Percentiles rank a stretch among this genome's conserved stretches.
phyloP scores from a whole-genome alignment of 108 stramenopile species.

The Pseudonitzschia delicatissima region DNA sequence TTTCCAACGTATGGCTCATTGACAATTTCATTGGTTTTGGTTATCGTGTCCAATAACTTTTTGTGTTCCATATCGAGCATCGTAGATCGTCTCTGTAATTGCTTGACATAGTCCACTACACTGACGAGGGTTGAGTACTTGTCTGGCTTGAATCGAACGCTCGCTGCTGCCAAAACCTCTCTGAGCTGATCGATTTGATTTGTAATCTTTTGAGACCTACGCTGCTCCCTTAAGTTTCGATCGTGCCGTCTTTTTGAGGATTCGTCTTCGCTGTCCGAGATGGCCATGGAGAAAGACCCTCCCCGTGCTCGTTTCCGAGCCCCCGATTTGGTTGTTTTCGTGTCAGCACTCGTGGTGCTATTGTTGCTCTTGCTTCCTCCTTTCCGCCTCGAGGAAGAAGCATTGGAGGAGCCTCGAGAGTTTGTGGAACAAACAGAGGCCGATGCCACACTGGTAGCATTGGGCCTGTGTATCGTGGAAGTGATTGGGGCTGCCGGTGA shows the following conservation, averaged over 20 bases:
- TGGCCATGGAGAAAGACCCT: constrained; percentile 10
- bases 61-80: constrained; percentile 69
- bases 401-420: not conserved
- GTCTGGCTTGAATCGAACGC: constrained; percentile 69
- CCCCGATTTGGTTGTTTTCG: not conserved
- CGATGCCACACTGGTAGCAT: not conserved
- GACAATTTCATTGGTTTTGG: constrained; percentile 45
- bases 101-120: constrained; percentile 71
- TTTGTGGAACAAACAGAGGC: not conserved
- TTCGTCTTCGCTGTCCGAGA: constrained; percentile 78
- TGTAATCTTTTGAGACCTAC: constrained; percentile 71
- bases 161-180: constrained; percentile 48
- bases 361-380: not conserved
- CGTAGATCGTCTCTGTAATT: constrained; percentile 50
- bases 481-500: too few species aligned
- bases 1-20: constrained; percentile 36
- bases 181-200: constrained; percentile 65
- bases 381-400: not conserved
- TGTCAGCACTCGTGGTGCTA: not conserved
- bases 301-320: constrained; percentile 13
- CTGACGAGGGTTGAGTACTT: constrained; percentile 72
- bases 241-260: constrained; percentile 50
- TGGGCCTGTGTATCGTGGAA: not conserved
- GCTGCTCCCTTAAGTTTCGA: constrained; percentile 78
- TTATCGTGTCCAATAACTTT: constrained; percentile 64